phyloP scores from a whole-genome alignment of 2,329 filamentous ascomycete species.

The Exophiala calicioides region DNA sequence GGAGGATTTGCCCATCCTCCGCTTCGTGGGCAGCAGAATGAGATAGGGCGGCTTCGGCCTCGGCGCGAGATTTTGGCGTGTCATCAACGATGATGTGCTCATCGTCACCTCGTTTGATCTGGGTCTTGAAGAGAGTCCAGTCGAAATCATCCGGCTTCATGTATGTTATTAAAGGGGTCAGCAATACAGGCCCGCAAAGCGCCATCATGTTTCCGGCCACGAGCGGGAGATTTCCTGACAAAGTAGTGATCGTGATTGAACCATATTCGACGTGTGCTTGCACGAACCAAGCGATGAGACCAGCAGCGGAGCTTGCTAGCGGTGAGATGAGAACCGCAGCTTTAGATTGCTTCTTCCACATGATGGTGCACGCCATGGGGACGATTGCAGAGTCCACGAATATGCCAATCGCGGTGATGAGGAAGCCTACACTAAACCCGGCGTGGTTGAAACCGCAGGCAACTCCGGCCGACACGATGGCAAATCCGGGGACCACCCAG shows the following conservation, averaged over 20 bases:
- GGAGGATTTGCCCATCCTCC: slow-evolving; percentile 58
- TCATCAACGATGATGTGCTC: slow-evolving; percentile 67
- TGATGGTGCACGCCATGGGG: slow-evolving; percentile 74
- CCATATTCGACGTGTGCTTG: slow-evolving; percentile 70
- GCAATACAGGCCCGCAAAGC: slow-evolving; percentile 71
- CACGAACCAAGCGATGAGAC: slow-evolving; percentile 76
- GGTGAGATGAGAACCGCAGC: slow-evolving; percentile 71
- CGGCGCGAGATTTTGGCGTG: too few species aligned
- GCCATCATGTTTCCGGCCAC: slow-evolving; percentile 72
- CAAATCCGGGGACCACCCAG: slow-evolving; percentile 69
- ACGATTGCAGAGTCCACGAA: slow-evolving; percentile 83
- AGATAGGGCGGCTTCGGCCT: slow-evolving; percentile 35
- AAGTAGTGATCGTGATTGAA: slow-evolving; percentile 67
- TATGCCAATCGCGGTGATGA: slow-evolving; percentile 87
- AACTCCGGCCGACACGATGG: slow-evolving; percentile 75
- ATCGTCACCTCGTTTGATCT: slow-evolving; percentile 79
- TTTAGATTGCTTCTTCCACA: slow-evolving; percentile 78
- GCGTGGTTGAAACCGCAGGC: slow-evolving; percentile 72
- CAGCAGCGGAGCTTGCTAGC: slow-evolving; percentile 65
- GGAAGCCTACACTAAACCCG: slow-evolving; percentile 80
- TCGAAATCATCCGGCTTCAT: slow-evolving; percentile 78
- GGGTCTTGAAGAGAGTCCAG: slow-evolving; percentile 77
- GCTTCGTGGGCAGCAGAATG: slow-evolving; percentile 49
- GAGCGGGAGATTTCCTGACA: slow-evolving; percentile 64
- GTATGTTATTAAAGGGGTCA: slow-evolving; percentile 73